Evolutionary conservation across 495 filamentous ascomycete genomes (phyloP).

Genomic region (Cryomyces antarcticus): DNA sequence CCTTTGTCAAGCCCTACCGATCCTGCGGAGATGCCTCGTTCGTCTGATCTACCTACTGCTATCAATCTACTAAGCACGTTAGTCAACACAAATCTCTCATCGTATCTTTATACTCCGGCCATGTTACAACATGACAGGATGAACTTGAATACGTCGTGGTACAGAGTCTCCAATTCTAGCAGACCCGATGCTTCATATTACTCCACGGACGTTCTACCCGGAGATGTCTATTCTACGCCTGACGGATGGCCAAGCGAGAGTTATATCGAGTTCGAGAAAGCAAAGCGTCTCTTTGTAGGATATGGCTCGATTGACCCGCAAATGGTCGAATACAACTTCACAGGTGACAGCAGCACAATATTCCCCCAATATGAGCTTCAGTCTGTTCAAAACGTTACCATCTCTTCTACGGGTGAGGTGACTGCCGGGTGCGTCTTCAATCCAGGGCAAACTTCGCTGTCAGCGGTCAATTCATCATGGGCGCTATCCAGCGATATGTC

Average conservation of each 20-base stretch:
- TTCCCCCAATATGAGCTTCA: conserved; percentile 24
- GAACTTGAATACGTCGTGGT: conserved; percentile 41
- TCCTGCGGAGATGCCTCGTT: conserved; percentile 19
- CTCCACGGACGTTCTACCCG: conserved; percentile 17
- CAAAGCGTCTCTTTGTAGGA: conserved; percentile 29
- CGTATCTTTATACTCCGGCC: conserved; percentile 33
- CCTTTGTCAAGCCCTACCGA: conserved; percentile 18
- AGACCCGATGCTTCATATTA: conserved; percentile 32
- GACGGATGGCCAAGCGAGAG: conserved; percentile 43
- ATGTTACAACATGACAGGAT: conserved; percentile 26
- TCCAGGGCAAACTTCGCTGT: conserved; percentile 17
- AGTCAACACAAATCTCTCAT: conserved; percentile 21
- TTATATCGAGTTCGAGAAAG: conserved; percentile 30
- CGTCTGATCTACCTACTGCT: conserved; percentile 17
- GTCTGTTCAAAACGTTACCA: conserved; percentile 8
- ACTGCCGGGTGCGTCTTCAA: conserved; percentile 32
- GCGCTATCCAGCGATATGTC: conserved; percentile 21
- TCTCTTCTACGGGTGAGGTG: conserved; percentile 20
- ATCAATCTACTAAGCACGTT: conserved; percentile 13
- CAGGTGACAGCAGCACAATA: conserved; percentile 19
- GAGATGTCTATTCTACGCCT: conserved; percentile 26
- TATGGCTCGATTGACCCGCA: conserved; percentile 37
- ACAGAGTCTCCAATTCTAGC: conserved; percentile 20
- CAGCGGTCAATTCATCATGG: conserved; percentile 36
- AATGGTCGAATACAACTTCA: conserved; percentile 30